Percentiles rank a stretch among this genome's conserved stretches.
Evolutionary conservation across 2,329 filamentous ascomycete species (phyloP).

Genomic region (Clarireedia hainanense): DNA sequence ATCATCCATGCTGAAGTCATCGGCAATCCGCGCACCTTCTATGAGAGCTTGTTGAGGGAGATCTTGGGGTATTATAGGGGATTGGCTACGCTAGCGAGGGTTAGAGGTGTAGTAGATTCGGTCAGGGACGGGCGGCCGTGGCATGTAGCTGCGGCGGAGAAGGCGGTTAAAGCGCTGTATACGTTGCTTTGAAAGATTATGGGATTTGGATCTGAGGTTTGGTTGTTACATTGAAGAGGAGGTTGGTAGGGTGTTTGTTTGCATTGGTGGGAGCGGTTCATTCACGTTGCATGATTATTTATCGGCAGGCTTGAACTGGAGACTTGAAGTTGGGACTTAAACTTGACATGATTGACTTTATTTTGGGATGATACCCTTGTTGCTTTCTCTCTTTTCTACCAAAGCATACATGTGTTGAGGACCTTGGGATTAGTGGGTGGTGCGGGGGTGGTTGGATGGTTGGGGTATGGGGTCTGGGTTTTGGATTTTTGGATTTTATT

Average conservation of each 20-base stretch:
- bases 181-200: conserved; percentile 45
- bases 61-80: conserved; percentile 62
- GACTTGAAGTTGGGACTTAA: neutral
- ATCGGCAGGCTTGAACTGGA: too few species aligned
- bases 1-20: conserved; percentile 45
- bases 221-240: neutral
- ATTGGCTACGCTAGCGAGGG: conserved; percentile 59
- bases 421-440: neutral
- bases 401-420: neutral
- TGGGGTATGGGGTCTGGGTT: too few species aligned
- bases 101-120: conserved; percentile 53
- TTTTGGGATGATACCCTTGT: neutral
- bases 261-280: too few species aligned
- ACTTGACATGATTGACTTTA: neutral
- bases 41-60: conserved; percentile 62
- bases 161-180: conserved; percentile 58
- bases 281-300: too few species aligned
- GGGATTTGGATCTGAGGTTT: neutral
- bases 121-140: conserved; percentile 61
- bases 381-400: neutral
- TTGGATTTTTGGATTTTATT: too few species aligned
- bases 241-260: too few species aligned
- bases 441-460: too few species aligned
- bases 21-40: conserved; percentile 28
- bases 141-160: conserved; percentile 67